Percentiles rank a stretch among this genome's conserved stretches.
Conservation (phyloP, 768 basidiomycete species). For the Amanita pallidorosea region DNA sequence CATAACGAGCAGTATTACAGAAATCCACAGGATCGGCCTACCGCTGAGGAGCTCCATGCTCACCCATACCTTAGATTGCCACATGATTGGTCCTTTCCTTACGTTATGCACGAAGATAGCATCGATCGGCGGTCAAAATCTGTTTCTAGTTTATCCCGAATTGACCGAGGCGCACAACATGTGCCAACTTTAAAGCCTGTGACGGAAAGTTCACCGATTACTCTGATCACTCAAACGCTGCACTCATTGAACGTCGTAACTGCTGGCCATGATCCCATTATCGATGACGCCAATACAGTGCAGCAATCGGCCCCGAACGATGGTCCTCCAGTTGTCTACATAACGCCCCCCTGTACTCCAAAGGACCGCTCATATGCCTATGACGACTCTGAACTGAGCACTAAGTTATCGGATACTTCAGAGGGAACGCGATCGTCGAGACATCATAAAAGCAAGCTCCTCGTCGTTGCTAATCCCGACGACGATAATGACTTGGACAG, state of each 20-base stretch:
- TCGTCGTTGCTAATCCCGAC: conserved; percentile 11
- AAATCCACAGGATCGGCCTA: conserved; percentile 60
- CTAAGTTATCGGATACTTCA: conserved; percentile 9
- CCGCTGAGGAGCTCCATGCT: conserved; percentile 47
- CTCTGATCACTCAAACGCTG: not conserved
- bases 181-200: conserved; percentile 1
- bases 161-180: not conserved
- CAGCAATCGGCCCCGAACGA: not conserved
- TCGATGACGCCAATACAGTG: not conserved
- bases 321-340: conserved; percentile 24
- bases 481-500: not conserved
- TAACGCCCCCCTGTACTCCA: conserved; percentile 19
- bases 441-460: conserved; percentile 3
- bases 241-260: not conserved
- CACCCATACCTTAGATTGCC: conserved; percentile 57
- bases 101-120: not conserved
- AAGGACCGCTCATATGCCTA: conserved; percentile 3
- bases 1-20: conserved; percentile 23
- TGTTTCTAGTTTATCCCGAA: not conserved
- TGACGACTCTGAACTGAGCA: conserved; percentile 6
- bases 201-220: not conserved
- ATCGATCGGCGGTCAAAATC: not conserved
- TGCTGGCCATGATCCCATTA: not conserved
- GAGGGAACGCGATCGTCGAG: conserved; percentile 6
- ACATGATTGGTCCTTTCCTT: conserved; percentile 35